Evolutionary conservation across 192 early-diverging fungal species (phyloP), one percentile per base, ranked within the genome.

Genomic region (Backusella macrospora): DNA sequence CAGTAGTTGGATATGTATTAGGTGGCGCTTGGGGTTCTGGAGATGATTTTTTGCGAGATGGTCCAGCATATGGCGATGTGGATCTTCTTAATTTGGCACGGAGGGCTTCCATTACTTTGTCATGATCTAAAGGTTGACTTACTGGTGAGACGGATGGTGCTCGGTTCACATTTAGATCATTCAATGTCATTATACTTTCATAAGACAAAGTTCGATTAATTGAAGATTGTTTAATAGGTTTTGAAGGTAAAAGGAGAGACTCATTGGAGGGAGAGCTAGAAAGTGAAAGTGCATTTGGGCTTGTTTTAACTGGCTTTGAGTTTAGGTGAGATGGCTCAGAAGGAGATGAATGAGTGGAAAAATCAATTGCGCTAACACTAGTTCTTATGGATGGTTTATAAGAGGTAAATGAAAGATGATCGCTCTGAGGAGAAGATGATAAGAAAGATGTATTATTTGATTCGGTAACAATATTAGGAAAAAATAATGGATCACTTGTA

Each of bases 101-200:
- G 5, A 66, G 65, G 5, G 65, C 65, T 18, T 66, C 65, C 65
- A 66, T 66, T 13, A 66, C 65, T 39, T 39, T 66, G 10, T 66
- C 42, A 43, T 66, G 65, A 10, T 66, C 65, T 43, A 66, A 39
- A 13, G 68, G 47, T 13, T 45, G 65, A 4, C 52, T 59, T 23
- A 59, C 52, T 23, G 52, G 52, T 59, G 52, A 59, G 26, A 59
- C 21, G 13, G 52, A 59, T 26, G 52, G 21, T 23, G 3, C 40
- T 13, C 38, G 65, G 37, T 40, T 38, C 40, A 66, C 40, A 66
- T 66, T 66, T 21, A 66, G 21, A 12, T 66, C 65, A 42, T n/a
- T 66, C 10, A 66, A 16, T 21, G 39, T 66, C 65, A 66, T 66
- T 43, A 66, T 38, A 66, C 65, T 66, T 66, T 66, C 65, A 66